Evolutionary conservation across 2,329 filamentous ascomycete genomes (phyloP).

Genomic region (Ramularia collo-cygni): DNA sequence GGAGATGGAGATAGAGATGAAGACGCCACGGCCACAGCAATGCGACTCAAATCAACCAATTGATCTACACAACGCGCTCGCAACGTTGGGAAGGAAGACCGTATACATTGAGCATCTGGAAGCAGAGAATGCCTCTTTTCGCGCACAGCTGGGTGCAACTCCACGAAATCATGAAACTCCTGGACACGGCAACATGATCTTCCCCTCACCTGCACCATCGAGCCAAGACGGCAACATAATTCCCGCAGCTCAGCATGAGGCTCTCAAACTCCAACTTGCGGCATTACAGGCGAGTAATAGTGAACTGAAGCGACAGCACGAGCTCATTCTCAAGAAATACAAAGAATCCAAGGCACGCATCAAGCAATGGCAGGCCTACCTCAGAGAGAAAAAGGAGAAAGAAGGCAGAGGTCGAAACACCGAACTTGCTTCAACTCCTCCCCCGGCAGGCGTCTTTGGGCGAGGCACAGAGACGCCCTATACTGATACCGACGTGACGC

Average conservation of each 20-base stretch:
- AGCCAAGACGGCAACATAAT: slow-evolving; percentile 7
- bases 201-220: background rate
- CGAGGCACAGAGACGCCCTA: no score
- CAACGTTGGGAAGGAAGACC: slow-evolving; percentile 5
- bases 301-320: slow-evolving; percentile 22
- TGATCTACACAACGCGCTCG: slow-evolving; percentile 5
- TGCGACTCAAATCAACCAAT: background rate
- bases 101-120: slow-evolving; percentile 17
- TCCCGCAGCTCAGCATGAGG: slow-evolving; percentile 21
- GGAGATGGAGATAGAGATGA: no score
- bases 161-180: no score
- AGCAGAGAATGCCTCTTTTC: slow-evolving; percentile 20
- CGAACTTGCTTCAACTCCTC: background rate
- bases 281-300: slow-evolving; percentile 22
- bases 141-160: slow-evolving; percentile 9
- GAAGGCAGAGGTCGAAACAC: background rate
- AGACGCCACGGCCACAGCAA: no score
- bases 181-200: background rate
- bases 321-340: slow-evolving; percentile 16
- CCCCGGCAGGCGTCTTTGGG: no score
- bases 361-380: slow-evolving; percentile 25
- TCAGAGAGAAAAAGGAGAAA: background rate
- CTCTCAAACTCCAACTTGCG: slow-evolving; percentile 25
- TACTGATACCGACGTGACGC: no score
- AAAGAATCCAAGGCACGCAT: slow-evolving; percentile 35